Percentiles rank a stretch among this genome's conserved stretches.
Conservation (phyloP, 2,329 filamentous ascomycete genomes). For the Alternaria brassicicola region DNA sequence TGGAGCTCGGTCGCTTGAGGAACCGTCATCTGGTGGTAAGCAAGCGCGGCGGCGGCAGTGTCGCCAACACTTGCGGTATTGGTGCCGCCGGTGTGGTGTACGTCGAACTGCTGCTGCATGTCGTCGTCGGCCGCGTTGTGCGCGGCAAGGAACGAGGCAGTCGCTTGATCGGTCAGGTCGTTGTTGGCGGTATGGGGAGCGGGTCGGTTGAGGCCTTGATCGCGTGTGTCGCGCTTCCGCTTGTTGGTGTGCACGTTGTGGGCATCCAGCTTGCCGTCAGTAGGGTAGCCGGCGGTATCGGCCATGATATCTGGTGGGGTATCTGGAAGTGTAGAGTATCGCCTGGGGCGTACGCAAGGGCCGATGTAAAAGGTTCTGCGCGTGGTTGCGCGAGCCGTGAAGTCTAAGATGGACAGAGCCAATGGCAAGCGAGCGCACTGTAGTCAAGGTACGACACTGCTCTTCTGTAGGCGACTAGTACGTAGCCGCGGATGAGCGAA, state of each 20-base stretch:
- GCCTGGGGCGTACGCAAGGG: neutral
- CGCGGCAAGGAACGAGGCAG: slow-evolving; percentile 48
- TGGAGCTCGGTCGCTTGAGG: slow-evolving; percentile 62
- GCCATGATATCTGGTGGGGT: slow-evolving; percentile 31
- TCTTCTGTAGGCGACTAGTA: neutral
- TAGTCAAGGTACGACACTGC: neutral
- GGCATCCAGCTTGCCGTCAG: slow-evolving; percentile 43
- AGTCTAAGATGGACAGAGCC: neutral
- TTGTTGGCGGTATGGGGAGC: slow-evolving; percentile 44
- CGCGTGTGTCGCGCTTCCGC: slow-evolving; percentile 55
- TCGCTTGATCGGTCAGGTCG: slow-evolving; percentile 47
- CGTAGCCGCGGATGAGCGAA: neutral
- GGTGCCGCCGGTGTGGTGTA: slow-evolving; percentile 60
- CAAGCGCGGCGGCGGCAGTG: slow-evolving; percentile 64
- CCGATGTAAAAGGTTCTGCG: slow-evolving; percentile 1
- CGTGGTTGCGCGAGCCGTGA: neutral
- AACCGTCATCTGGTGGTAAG: slow-evolving; percentile 62
- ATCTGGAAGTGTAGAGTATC: neutral
- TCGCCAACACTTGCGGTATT: slow-evolving; percentile 59
- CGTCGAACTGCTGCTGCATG: slow-evolving; percentile 51
- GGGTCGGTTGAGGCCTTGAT: slow-evolving; percentile 49
- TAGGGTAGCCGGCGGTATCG: slow-evolving; percentile 48
- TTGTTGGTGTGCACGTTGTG: slow-evolving; percentile 49
- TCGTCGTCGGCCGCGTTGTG: slow-evolving; percentile 52
- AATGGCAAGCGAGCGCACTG: neutral